Evolutionary conservation across 2,329 filamentous ascomycete genomes (phyloP).

Genomic region (Zopfia rhizophila): DNA sequence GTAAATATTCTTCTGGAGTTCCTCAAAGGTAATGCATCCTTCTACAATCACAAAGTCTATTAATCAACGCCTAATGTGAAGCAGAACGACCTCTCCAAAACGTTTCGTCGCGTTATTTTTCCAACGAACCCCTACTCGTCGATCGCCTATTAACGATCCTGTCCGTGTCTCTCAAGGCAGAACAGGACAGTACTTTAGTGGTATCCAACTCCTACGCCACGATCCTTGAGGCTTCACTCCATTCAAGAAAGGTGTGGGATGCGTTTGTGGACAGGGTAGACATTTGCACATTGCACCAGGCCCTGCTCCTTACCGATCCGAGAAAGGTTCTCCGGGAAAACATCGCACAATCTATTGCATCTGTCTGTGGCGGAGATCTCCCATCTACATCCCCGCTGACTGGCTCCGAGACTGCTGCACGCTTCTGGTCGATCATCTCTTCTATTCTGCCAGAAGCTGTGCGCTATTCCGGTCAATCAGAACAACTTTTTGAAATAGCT

Average conservation of each 20-base stretch:
- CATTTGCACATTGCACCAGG: constrained; percentile 37
- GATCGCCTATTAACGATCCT: constrained; percentile 44
- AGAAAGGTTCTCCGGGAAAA: constrained; percentile 36
- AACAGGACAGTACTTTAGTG: constrained; percentile 23
- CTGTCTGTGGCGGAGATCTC: constrained; percentile 47
- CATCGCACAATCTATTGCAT: constrained; percentile 43
- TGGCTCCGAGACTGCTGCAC: constrained; percentile 39
- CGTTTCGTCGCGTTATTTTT: constrained; percentile 45
- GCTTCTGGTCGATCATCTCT: constrained; percentile 48
- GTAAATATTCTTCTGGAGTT: constrained; percentile 44
- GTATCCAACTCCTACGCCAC: constrained; percentile 41
- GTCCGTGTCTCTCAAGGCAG: constrained; percentile 28
- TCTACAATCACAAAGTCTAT: constrained; percentile 1
- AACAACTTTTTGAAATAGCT: constrained; percentile 49
- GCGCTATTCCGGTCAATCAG: constrained; percentile 34
- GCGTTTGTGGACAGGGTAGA: constrained; percentile 39
- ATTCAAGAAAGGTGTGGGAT: constrained; percentile 46
- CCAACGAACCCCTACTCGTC: constrained; percentile 38
- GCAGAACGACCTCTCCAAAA: constrained; percentile 47
- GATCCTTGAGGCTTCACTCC: constrained; percentile 49
- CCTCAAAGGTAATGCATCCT: constrained; percentile 40
- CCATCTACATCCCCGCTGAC: constrained; percentile 44
- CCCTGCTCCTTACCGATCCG: constrained; percentile 41
- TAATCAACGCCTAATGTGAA: constrained; percentile 34
- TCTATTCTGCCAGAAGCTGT: constrained; percentile 40